Evolutionary conservation across 257 asterid genomes (phyloP).

Genomic region (Misopates orontium): DNA sequence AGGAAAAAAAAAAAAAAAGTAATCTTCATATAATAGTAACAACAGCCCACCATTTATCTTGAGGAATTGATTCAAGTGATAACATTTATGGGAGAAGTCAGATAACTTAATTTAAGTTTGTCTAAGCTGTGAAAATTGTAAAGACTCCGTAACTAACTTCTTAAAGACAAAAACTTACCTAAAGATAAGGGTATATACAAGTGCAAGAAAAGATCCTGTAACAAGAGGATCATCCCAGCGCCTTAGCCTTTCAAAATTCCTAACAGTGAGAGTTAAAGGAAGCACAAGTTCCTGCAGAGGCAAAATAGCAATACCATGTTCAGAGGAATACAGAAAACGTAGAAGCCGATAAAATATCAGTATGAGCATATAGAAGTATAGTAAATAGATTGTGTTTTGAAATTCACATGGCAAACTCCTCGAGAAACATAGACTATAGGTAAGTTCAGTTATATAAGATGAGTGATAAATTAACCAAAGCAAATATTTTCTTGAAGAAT

Average conservation of each 20-base stretch:
- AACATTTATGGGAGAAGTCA: neutral
- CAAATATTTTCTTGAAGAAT: neutral
- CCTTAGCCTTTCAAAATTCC: conserved; percentile 68
- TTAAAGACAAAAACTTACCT: conserved; percentile 46
- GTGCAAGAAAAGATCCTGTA: conserved; percentile 79
- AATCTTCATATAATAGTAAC: too few relatives aligned
- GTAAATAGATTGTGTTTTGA: neutral
- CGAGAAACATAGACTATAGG: neutral
- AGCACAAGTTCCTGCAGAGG: conserved; percentile 76
- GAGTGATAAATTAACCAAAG: neutral
- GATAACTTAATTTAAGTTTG: neutral
- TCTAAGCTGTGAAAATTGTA: neutral
- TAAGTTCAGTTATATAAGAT: neutral
- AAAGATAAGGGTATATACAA: conserved; percentile 65
- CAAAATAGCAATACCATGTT: conserved; percentile 10
- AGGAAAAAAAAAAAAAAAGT: too few relatives aligned
- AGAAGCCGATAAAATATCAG: too few relatives aligned
- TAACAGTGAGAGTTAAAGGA: conserved; percentile 64
- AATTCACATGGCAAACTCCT: neutral
- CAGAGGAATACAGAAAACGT: neutral
- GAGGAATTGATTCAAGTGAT: neutral
- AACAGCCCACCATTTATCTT: too few relatives aligned
- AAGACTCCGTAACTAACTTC: conserved; percentile 6
- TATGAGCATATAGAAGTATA: neutral
- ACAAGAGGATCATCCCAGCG: conserved; percentile 89